Evolutionary conservation across 768 basidiomycete species (phyloP).

Genomic region (Rhodosporidiobolus odoratus): DNA sequence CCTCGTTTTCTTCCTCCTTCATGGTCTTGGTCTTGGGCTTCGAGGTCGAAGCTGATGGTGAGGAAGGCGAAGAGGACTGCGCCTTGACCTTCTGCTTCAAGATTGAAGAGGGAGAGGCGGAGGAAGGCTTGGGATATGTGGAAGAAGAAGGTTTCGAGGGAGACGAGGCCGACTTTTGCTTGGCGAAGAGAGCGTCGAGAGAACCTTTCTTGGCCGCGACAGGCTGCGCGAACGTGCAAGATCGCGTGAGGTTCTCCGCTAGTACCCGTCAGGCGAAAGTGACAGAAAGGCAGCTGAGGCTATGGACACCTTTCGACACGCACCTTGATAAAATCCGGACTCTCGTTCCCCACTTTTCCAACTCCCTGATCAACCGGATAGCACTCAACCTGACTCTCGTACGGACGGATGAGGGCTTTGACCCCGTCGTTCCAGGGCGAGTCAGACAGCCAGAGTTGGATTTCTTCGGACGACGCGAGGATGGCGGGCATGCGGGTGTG

Average conservation of each 20-base stretch:
- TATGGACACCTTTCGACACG: not conserved
- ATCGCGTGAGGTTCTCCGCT: not conserved
- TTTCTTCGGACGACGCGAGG: slow-evolving; percentile 58
- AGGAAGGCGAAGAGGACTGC: not conserved
- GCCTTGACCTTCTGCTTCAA: too few species aligned
- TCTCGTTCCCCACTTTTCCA: slow-evolving; percentile 82
- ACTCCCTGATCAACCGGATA: slow-evolving; percentile 47
- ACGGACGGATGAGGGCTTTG: slow-evolving; percentile 59
- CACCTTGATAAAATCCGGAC: slow-evolving; percentile 61
- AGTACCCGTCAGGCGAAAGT: too few species aligned
- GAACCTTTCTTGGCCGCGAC: slow-evolving; percentile 26
- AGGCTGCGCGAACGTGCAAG: slow-evolving; percentile 1
- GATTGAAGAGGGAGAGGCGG: too few species aligned
- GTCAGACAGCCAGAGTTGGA: slow-evolving; percentile 67
- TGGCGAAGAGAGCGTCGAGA: slow-evolving; percentile 69
- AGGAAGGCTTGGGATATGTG: not conserved
- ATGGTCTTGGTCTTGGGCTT: not conserved
- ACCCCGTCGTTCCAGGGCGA: slow-evolving; percentile 62
- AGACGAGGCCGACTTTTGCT: slow-evolving; percentile 50
- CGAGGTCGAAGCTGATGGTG: not conserved
- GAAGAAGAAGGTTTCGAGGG: not conserved
- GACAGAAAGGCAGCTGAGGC: not conserved
- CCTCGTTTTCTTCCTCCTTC: slow-evolving; percentile 41
- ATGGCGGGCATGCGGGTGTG: slow-evolving; percentile 80
- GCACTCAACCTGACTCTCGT: slow-evolving; percentile 66